Base-by-base conservation (phyloP, 2,329 filamentous ascomycete genomes). In the Didymellaceae sp. region DNA sequence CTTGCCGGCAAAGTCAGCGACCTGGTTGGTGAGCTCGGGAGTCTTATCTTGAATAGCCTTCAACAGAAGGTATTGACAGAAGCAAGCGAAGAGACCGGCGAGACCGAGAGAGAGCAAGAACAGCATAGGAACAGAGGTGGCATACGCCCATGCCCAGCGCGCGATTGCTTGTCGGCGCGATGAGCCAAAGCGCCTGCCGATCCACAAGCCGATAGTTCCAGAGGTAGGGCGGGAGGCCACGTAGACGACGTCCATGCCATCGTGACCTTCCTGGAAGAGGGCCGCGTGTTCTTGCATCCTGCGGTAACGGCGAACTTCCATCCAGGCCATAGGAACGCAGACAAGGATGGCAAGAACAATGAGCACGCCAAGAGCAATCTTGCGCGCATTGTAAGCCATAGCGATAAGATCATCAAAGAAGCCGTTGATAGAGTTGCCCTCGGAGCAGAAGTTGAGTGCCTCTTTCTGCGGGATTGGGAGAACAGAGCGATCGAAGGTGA, bases 401-500 rank as follows among this genome's bases (percentile, higher is more conserved):
- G 83, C 75, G 41, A 85, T 84, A 1, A 97, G 79, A 10, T 80
- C 80, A 48, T 86, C 78, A 73, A 99, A 99, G 78, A 97, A 97
- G 57, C 86, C 80, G 66, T 87, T 85, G 73, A 99, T 88, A 24
- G 83, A 85, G 58, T 90, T 82, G 74, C 94, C 91, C 68, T 91
- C 85, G 32, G 90, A 90, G 78, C 94, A 99, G 77, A 99, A 97
- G 1, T 82, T 87, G 44, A 99, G 79, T 28, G 85, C 78, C 72
- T 95, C 82, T 77, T 96, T 96, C 62, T 87, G 77, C 1, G 94
- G 91, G 2, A 96, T 82, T 0, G 92, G 91, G 62, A 99, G 93
- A 8, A 88, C 74, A 10, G 84, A 83, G 13, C 86, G 81, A 68
- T 97, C 85, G 69, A 97, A 96, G 24, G 79, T 81, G 78, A 91